Conservation (phyloP, 345 rosid species). For the Populus deltoides region DNA sequence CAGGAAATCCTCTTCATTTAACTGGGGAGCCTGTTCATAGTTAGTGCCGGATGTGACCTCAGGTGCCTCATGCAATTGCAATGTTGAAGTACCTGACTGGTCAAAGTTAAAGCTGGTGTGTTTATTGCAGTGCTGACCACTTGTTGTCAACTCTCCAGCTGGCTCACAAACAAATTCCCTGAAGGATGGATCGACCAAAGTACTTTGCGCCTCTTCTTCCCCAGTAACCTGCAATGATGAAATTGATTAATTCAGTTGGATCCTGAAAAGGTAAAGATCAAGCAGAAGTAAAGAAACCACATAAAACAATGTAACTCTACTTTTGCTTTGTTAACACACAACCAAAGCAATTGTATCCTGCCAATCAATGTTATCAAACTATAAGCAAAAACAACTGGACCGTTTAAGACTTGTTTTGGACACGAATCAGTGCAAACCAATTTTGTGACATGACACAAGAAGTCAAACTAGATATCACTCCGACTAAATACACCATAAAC, state of each 20-base stretch:
- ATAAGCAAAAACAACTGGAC: neutral
- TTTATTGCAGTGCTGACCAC: conserved; percentile 15
- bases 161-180: conserved; percentile 34
- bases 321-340: neutral
- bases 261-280: neutral
- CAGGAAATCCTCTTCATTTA: conserved; percentile 53
- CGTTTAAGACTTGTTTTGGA: neutral
- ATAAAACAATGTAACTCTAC: neutral
- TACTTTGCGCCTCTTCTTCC: conserved; percentile 42
- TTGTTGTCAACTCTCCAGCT: neutral
- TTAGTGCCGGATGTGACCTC: conserved; percentile 37
- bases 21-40: conserved; percentile 7
- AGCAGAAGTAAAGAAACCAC: neutral
- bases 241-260: neutral
- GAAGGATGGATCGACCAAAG: conserved; percentile 31
- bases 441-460: neutral
- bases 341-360: neutral
- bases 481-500: too few species aligned
- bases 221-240: conserved; percentile 23
- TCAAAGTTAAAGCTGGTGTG: conserved; percentile 29
- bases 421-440: neutral
- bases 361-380: neutral
- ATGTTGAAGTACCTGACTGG: conserved; percentile 32
- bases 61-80: conserved; percentile 31
- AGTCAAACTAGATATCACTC: too few species aligned